Evolutionary conservation across 1,284 basidiomycete species (phyloP).

Genomic region (Chiua sp.): DNA sequence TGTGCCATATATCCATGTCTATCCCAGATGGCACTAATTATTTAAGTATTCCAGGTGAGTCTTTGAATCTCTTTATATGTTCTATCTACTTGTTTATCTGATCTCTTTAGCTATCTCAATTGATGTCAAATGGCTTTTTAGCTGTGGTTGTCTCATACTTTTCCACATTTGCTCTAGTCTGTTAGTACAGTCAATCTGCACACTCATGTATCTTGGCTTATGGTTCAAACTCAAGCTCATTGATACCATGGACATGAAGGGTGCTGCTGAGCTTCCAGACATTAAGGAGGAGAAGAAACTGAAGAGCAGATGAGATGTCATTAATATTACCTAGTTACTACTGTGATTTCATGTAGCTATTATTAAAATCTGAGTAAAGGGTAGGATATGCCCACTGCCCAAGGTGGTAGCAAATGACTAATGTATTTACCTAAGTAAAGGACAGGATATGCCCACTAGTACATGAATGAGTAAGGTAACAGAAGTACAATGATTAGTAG

Average conservation of each 20-base stretch:
- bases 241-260: background rate
- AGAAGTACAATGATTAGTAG: too few relatives aligned
- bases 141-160: background rate
- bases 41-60: background rate
- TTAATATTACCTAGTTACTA: too few relatives aligned
- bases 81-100: background rate
- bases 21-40: background rate
- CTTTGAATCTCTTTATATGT: background rate
- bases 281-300: background rate
- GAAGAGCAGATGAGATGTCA: too few relatives aligned
- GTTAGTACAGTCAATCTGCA: background rate
- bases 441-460: too few relatives aligned
- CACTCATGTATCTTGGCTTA: background rate
- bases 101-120: background rate
- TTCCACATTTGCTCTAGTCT: background rate
- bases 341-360: too few relatives aligned
- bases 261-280: background rate
- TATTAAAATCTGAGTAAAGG: too few relatives aligned
- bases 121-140: background rate
- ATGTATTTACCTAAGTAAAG: too few relatives aligned
- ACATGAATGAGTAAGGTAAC: too few relatives aligned
- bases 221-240: background rate
- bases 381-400: too few relatives aligned
- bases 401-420: too few relatives aligned
- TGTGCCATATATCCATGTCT: background rate